phyloP scores from a whole-genome alignment of 2,329 filamentous ascomycete species.

The Ramularia endophylla region DNA sequence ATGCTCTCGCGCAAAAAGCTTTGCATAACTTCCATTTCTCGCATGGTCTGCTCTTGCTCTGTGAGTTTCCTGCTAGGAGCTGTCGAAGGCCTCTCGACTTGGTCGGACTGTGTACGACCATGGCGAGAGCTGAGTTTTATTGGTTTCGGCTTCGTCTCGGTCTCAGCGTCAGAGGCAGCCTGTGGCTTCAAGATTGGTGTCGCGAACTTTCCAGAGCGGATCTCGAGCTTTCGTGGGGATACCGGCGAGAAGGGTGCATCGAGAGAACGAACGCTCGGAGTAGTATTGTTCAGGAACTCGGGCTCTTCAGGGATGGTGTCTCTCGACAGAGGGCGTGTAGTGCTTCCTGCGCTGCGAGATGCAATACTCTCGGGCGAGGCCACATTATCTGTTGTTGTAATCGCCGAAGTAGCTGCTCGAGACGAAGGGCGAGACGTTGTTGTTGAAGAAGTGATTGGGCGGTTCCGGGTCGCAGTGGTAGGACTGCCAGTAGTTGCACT shows the following conservation, averaged over 20 bases:
- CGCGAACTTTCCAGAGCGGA: constrained; percentile 16
- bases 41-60: constrained; percentile 18
- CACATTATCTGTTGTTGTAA: neutral
- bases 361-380: constrained; percentile 2
- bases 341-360: constrained; percentile 11
- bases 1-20: constrained; percentile 24
- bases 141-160: constrained; percentile 14
- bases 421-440: neutral
- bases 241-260: constrained; percentile 3
- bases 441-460: neutral
- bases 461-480: neutral
- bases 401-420: constrained; percentile 2
- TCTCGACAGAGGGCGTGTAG: constrained; percentile 15
- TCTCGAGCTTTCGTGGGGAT: constrained; percentile 24
- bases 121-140: constrained; percentile 13
- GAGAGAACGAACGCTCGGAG: neutral
- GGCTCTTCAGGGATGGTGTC: constrained; percentile 24
- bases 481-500: constrained; percentile 5
- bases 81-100: constrained; percentile 15
- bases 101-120: constrained; percentile 19
- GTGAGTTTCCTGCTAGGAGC: constrained; percentile 13
- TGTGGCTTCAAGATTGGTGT: constrained; percentile 17
- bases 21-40: constrained; percentile 27
- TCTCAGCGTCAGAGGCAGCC: constrained; percentile 22
- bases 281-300: neutral